A percentile compares a stretch with the other conserved stretches of the same genome.
Conservation (phyloP, 1,284 basidiomycete genomes). For the Cutaneotrichosporon spelunceum region DNA sequence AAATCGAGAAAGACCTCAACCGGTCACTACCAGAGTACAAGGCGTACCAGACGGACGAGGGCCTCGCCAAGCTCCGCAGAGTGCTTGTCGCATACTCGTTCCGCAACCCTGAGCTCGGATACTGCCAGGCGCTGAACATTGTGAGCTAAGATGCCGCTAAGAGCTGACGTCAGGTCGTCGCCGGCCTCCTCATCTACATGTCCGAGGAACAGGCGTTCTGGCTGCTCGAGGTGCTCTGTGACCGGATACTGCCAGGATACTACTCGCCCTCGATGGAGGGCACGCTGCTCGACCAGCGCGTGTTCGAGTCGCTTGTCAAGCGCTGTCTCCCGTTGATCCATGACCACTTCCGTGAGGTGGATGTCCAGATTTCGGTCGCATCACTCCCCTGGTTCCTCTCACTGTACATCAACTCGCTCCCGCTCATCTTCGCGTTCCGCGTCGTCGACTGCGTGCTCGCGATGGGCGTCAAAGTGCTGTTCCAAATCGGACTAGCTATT, state of each 20-base stretch:
- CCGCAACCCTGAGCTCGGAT: conserved; percentile 87
- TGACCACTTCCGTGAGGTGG: conserved; percentile 85
- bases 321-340: conserved; percentile 86
- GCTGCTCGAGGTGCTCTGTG: conserved; percentile 92
- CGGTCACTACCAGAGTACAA: conserved; percentile 91
- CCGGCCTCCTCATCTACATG: conserved; percentile 69
- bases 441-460: conserved; percentile 99
- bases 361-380: conserved; percentile 95
- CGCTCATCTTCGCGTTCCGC: conserved; percentile 96
- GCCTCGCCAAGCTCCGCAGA: conserved; percentile 76
- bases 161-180: conserved; percentile 5
- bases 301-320: conserved; percentile 95
- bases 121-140: conserved; percentile 83
- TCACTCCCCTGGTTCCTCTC: conserved; percentile 98
- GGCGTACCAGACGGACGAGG: conserved; percentile 84
- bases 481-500: conserved; percentile 78
- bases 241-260: conserved; percentile 91
- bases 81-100: conserved; percentile 97
- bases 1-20: conserved; percentile 98
- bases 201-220: conserved; percentile 99
- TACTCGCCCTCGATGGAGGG: conserved; percentile 99
- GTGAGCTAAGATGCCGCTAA: conserved; percentile 49
- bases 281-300: conserved; percentile 92
- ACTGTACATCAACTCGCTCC: conserved; percentile 97
- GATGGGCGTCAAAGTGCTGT: conserved; percentile 97